phyloP scores from a whole-genome alignment of 257 asterid genomes.

The Lavandula angustifolia region DNA sequence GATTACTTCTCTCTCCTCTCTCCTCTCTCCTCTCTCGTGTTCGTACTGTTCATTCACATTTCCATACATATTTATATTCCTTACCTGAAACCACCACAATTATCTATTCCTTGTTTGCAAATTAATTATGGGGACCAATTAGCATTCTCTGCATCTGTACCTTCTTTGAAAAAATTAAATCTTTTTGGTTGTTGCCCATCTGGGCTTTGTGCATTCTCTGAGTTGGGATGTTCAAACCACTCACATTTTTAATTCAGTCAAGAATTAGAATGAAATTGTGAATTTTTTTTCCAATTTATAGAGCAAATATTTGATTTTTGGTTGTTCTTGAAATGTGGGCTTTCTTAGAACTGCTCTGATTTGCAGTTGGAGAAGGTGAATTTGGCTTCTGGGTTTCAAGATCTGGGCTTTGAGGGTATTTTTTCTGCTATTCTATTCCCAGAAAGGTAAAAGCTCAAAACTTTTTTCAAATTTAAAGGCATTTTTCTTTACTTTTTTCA shows the following conservation, averaged over 20 bases:
- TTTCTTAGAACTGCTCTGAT: conserved; percentile 26
- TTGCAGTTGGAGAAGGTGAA: conserved; percentile 27
- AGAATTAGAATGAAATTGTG: conserved; percentile 28
- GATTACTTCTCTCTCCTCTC: conserved; percentile 64
- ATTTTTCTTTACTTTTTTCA: conserved; percentile 7
- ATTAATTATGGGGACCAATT: conserved; percentile 35
- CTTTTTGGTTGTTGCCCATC: conserved; percentile 50
- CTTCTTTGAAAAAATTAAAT: conserved; percentile 33
- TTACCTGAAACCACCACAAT: conserved; percentile 52
- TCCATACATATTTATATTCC: conserved; percentile 34
- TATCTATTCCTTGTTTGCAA: conserved; percentile 43
- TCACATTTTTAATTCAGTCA: conserved; percentile 45
- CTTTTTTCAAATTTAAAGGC: conserved; percentile 3
- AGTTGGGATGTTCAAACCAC: conserved; percentile 29
- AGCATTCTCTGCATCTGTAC: conserved; percentile 48
- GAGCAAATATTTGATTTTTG: conserved; percentile 30
- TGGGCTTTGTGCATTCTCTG: conserved; percentile 37
- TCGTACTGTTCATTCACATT: conserved; percentile 21
- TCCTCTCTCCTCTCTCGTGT: conserved; percentile 41
- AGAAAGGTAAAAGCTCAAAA: conserved; percentile 45
- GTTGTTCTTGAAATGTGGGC: conserved; percentile 41
- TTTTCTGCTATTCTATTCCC: conserved; percentile 34
- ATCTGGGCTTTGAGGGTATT: conserved; percentile 56
- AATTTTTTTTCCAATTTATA: conserved; percentile 30
- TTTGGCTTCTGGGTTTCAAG: conserved; percentile 52